Base-by-base conservation (phyloP, 306 rosid genomes). In the Fragaria vesca region DNA sequence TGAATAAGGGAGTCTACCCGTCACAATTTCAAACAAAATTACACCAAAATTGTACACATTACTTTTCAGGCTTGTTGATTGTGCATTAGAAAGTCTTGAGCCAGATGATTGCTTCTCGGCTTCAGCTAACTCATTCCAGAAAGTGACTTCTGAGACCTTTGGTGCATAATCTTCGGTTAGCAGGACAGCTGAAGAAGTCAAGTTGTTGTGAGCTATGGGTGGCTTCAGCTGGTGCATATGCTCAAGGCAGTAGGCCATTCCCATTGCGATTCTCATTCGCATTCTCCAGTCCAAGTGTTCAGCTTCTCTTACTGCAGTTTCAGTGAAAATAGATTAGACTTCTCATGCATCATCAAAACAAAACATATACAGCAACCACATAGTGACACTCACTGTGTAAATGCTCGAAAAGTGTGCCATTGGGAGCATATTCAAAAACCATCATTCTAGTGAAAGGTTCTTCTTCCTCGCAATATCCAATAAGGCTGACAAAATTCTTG, bases 341-440 rank as follows among this genome's bases (percentile, higher is more conserved):
- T 77, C 55, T 43, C 74, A 75, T 76, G 67, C 52, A 55, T 11
- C 6, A 55, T 52, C 47, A 24, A 46, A 7, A 5, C 78, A 74
- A 43, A 24, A 10, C 16, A 38, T 32, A 32, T 6, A 66, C 20
- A 38, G n/a, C 47, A 20, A 66, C 21, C 28, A 18, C 5, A 15
- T 30, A 38, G 18, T 61, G 32, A 71, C 63, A 89, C 99, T 88
- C 78, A 95, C 99, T 75, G 80, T 95, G 99, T 58, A 95, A 87
- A 86, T 93, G 99, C 89, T 95, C 99, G 69, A 86, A 95, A 55
- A 95, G 89, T 47, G 99, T 89, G 80, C 99, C 99, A 40, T 91
- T 95, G 0, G 99, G 96, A 47, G 99, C 96, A 60, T 95, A 95
- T 82, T 95, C 99, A 73, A 93, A 95, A 85, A 95, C 97, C 88